Evolutionary conservation across 164 flowering plant genomes (phyloP).

Genomic region (Macadamia integrifolia): DNA sequence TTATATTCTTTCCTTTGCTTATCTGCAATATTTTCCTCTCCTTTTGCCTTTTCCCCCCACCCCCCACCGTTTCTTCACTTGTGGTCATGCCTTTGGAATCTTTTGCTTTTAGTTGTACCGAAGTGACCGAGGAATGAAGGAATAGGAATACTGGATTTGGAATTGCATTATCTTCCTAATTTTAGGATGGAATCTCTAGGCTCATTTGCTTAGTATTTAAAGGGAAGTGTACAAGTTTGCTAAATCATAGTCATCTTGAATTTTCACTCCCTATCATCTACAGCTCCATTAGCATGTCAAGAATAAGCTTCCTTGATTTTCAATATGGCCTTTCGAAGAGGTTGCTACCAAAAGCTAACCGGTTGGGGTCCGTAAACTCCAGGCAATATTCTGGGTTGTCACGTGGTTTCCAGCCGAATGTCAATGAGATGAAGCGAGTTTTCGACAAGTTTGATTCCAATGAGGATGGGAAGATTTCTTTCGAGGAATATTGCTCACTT

Average conservation of each 20-base stretch:
- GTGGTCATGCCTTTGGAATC: too few species aligned
- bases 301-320: slow-evolving; percentile 45
- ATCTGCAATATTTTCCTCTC: too few species aligned
- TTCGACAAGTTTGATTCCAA: slow-evolving; percentile 63
- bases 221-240: not conserved
- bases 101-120: too few species aligned
- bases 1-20: too few species aligned
- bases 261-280: not conserved
- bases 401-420: slow-evolving; percentile 32
- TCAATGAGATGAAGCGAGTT: slow-evolving; percentile 54
- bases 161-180: too few species aligned
- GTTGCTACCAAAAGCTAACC: slow-evolving; percentile 34
- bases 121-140: too few species aligned
- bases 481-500: slow-evolving; percentile 46
- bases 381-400: slow-evolving; percentile 31
- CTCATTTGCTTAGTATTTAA: too few species aligned
- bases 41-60: too few species aligned
- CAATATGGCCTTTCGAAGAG: slow-evolving; percentile 51
- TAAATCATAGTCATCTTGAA: not conserved
- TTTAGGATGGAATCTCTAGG: too few species aligned
- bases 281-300: slow-evolving; percentile 29
- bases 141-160: too few species aligned
- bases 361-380: slow-evolving; percentile 27
- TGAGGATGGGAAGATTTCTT: slow-evolving; percentile 74
- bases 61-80: too few species aligned